Conservation (phyloP, 2,329 filamentous ascomycete genomes). For the Fusarium compactum region DNA sequence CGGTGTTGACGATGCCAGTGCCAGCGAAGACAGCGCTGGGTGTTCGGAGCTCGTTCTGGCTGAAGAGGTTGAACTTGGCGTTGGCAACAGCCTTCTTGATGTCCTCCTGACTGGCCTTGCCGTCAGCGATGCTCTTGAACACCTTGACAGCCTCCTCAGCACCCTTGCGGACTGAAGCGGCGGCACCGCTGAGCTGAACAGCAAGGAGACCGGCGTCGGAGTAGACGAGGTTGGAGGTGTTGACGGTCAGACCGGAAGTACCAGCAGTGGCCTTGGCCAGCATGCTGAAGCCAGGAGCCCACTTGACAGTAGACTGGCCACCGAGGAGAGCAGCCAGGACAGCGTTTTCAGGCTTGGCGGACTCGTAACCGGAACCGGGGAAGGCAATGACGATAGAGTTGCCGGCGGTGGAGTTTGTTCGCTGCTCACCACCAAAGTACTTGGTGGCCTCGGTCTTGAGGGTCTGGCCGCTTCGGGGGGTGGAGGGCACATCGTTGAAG, state of each 20-base stretch:
- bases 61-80: slow-evolving; percentile 92
- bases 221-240: slow-evolving; percentile 85
- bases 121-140: slow-evolving; percentile 83
- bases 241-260: slow-evolving; percentile 74
- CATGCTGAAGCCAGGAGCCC: slow-evolving; percentile 92
- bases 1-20: slow-evolving; percentile 82
- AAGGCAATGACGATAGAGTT: slow-evolving; percentile 93
- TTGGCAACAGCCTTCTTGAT: slow-evolving; percentile 91
- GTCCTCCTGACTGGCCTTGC: slow-evolving; percentile 83
- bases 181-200: slow-evolving; percentile 82
- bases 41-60: slow-evolving; percentile 81
- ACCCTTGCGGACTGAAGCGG: slow-evolving; percentile 77
- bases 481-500: slow-evolving; percentile 78
- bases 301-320: slow-evolving; percentile 93
- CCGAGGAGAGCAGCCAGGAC: slow-evolving; percentile 92
- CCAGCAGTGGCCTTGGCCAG: slow-evolving; percentile 82
- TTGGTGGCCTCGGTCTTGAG: slow-evolving; percentile 76
- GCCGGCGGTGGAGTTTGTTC: slow-evolving; percentile 79
- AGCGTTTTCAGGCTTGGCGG: slow-evolving; percentile 89
- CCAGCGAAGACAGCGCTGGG: slow-evolving; percentile 86
- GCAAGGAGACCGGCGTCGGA: slow-evolving; percentile 93
- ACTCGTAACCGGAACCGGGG: slow-evolving; percentile 84
- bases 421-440: slow-evolving; percentile 96
- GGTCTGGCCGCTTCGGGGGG: slow-evolving; percentile 62
- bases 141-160: slow-evolving; percentile 83